Conservation (phyloP, 257 asterid species). For the Petunia secreta region DNA sequence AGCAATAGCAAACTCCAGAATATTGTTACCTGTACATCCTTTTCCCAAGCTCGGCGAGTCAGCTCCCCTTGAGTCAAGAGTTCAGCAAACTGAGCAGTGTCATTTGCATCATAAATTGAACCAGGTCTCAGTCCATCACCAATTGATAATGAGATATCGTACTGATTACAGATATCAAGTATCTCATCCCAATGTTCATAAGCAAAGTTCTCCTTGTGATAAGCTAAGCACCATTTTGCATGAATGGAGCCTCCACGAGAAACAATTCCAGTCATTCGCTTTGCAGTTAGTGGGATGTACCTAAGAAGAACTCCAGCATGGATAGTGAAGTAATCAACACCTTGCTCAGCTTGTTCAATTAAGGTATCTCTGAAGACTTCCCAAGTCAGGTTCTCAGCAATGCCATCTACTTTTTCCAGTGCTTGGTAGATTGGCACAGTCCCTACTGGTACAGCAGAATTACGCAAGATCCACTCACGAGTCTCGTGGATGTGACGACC, state of each 20-base stretch:
- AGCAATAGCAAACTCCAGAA: neutral
- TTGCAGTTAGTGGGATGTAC: constrained; percentile 89
- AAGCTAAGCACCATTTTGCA: constrained; percentile 96
- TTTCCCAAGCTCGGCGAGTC: constrained; percentile 94
- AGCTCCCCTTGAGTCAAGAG: constrained; percentile 94
- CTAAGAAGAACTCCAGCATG: constrained; percentile 95
- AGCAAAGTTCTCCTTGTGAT: constrained; percentile 94
- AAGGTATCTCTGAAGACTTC: constrained; percentile 85
- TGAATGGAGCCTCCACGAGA: constrained; percentile 98
- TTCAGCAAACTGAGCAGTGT: constrained; percentile 93
- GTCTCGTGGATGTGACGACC: constrained; percentile 97
- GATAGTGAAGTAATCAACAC: constrained; percentile 94
- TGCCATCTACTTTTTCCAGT: constrained; percentile 83
- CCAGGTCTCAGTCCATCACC: constrained; percentile 99
- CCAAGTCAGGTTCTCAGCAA: constrained; percentile 93
- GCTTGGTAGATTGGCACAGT: constrained; percentile 98
- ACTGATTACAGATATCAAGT: constrained; percentile 88
- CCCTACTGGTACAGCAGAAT: constrained; percentile 93
- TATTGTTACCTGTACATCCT: constrained; percentile 82
- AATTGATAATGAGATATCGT: constrained; percentile 83
- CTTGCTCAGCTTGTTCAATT: constrained; percentile 98
- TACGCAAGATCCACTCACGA: constrained; percentile 98
- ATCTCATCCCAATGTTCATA: constrained; percentile 98
- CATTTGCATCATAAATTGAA: constrained; percentile 93
- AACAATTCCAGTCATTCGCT: constrained; percentile 92